Conservation (phyloP, 768 basidiomycete species). For the Pulveroboletus sp. region DNA sequence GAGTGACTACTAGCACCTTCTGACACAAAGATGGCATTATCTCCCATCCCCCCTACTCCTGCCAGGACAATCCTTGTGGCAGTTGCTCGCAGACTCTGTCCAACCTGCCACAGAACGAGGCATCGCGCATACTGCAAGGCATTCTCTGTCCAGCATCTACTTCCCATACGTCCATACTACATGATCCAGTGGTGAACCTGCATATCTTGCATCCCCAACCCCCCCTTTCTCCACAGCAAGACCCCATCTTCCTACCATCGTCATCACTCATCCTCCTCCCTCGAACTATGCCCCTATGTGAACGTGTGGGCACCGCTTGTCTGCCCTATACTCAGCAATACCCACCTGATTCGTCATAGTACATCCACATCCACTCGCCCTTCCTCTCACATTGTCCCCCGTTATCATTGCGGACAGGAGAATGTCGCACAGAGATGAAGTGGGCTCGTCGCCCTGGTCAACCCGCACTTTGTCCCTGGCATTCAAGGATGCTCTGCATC, state of each 20-base stretch:
- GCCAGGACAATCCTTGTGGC: slow-evolving; percentile 4
- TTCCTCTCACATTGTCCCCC: slow-evolving; percentile 11
- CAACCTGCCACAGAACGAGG: slow-evolving; percentile 1
- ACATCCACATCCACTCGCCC: neutral
- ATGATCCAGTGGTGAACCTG: slow-evolving; percentile 3
- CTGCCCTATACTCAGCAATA: slow-evolving; percentile 10
- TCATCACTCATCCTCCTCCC: slow-evolving; percentile 23
- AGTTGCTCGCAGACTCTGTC: neutral
- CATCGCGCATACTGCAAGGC: slow-evolving; percentile 7
- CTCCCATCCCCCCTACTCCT: slow-evolving; percentile 18
- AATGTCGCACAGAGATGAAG: slow-evolving; percentile 7
- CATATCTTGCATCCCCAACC: neutral
- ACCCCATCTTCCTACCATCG: slow-evolving; percentile 9
- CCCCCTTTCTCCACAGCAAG: slow-evolving; percentile 6
- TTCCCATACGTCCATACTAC: neutral
- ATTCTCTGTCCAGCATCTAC: slow-evolving; percentile 15
- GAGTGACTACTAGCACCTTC: neutral
- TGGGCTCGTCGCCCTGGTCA: slow-evolving; percentile 12
- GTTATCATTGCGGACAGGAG: slow-evolving; percentile 10
- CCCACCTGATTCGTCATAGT: slow-evolving; percentile 6
- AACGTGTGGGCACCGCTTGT: too few relatives aligned
- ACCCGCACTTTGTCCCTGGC: slow-evolving; percentile 8
- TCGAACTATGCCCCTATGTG: slow-evolving; percentile 15
- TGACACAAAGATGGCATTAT: slow-evolving; percentile 10
- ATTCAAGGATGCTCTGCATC: slow-evolving; percentile 20